These are phyloP conservation scores for Nemania diffusa DNA, from an alignment of 2,329 filamentous ascomycete genomes.

Conservation along the genomic window DNA sequence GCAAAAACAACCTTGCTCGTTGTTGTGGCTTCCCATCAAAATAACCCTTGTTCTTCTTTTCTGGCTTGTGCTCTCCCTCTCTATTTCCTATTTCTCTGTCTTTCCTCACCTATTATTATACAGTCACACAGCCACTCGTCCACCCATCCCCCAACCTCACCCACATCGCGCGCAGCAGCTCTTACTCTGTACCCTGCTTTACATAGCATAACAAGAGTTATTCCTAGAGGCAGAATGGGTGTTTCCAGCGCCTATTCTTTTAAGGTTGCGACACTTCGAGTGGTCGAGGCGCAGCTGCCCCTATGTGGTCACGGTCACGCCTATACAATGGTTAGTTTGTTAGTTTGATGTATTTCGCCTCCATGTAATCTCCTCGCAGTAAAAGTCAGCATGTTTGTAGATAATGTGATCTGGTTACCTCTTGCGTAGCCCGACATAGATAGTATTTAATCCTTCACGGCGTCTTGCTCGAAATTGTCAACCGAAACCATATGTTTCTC, in stretches of 20 bases:
- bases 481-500: neutral
- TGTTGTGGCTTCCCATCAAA: slow-evolving; percentile 16
- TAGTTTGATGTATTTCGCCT: slow-evolving; percentile 1
- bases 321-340: slow-evolving; percentile 7
- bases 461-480: neutral
- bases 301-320: neutral
- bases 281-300: slow-evolving; percentile 27
- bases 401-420: slow-evolving; percentile 26
- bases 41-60: slow-evolving; percentile 20
- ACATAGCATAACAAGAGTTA: slow-evolving; percentile 6
- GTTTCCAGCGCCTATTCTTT: neutral
- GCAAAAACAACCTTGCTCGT: slow-evolving; percentile 30
- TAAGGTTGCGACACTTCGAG: neutral
- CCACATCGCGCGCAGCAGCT: neutral
- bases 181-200: slow-evolving; percentile 6
- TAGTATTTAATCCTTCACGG: slow-evolving; percentile 7
- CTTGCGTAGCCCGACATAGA: slow-evolving; percentile 17
- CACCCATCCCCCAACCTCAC: slow-evolving; percentile 8
- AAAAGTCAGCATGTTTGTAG: slow-evolving; percentile 4
- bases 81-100: neutral
- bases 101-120: neutral
- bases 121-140: slow-evolving; percentile 21
- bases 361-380: slow-evolving; percentile 20
- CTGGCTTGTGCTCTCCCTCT: neutral
- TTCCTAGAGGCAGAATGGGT: slow-evolving; percentile 22